Conservation (phyloP, 352 stramenopile genomes). For the Pythium angustatum region DNA sequence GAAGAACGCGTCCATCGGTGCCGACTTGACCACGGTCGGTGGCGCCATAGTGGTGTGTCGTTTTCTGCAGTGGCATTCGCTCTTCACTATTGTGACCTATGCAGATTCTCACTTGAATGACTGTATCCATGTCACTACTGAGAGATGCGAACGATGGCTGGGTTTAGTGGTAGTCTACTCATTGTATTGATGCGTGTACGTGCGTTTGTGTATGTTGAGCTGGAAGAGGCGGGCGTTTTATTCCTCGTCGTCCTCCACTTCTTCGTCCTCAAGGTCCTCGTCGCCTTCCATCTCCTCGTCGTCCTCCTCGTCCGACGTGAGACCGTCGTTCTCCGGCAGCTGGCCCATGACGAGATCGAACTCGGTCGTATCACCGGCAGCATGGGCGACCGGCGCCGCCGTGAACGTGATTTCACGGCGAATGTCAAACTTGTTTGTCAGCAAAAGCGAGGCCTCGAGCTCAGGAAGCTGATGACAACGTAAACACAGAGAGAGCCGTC, state of each 20-base stretch:
- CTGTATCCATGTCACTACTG: constrained; percentile 19
- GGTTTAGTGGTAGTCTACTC: constrained; percentile 19
- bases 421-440: constrained; percentile 54
- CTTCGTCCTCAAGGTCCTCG: constrained; percentile 45
- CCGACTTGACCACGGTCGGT: constrained; percentile 8
- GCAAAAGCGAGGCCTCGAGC: constrained; percentile 55
- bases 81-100: constrained; percentile 7
- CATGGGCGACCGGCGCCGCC: constrained; percentile 42
- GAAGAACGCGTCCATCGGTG: constrained; percentile 36
- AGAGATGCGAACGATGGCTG: neutral
- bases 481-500: constrained; percentile 12
- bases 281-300: constrained; percentile 30
- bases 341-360: constrained; percentile 83
- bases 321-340: constrained; percentile 72
- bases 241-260: constrained; percentile 43
- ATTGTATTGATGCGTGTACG: constrained; percentile 23
- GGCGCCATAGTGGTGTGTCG: no score
- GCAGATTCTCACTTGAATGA: neutral
- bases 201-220: neutral
- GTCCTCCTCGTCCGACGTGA: constrained; percentile 74
- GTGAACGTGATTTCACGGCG: constrained; percentile 70
- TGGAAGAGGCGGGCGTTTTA: constrained; percentile 18
- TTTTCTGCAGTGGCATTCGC: no score
- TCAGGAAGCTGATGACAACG: constrained; percentile 40
- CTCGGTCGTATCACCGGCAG: constrained; percentile 73